These are phyloP conservation scores for Aspergillus tamarii DNA, from an alignment of 2,329 filamentous ascomycete species.

Conservation along the genomic window DNA sequence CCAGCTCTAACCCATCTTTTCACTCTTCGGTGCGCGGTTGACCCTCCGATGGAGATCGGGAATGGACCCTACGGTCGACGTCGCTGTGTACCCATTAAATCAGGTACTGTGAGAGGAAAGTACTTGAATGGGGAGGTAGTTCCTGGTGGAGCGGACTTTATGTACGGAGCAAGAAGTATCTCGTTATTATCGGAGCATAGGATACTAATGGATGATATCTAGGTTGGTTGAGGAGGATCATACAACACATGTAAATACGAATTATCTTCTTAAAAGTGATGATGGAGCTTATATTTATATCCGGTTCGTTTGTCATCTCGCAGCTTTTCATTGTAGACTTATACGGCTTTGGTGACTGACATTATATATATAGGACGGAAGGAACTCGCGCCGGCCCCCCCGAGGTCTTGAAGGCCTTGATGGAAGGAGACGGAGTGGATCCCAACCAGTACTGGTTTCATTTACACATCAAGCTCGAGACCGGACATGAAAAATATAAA, in stretches of 20 bases:
- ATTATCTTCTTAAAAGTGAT: constrained; percentile 32
- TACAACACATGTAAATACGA: constrained; percentile 32
- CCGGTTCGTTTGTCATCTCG: constrained; percentile 11
- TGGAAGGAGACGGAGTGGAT: constrained; percentile 31
- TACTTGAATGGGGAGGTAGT: constrained; percentile 29
- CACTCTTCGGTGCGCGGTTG: constrained; percentile 28
- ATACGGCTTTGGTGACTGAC: neutral
- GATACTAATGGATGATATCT: neutral
- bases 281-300: constrained; percentile 31
- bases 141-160: constrained; percentile 32
- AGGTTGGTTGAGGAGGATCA: constrained; percentile 32
- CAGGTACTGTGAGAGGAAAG: constrained; percentile 25
- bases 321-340: neutral
- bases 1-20: constrained; percentile 28
- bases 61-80: constrained; percentile 30
- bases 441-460: constrained; percentile 32
- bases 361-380: constrained; percentile 23
- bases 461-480: constrained; percentile 31
- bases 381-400: constrained; percentile 31
- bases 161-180: constrained; percentile 15
- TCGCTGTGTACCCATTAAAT: constrained; percentile 29
- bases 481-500: constrained; percentile 28
- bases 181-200: neutral
- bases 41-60: constrained; percentile 30
- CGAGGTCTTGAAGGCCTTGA: constrained; percentile 28